Conservation (phyloP, 129 eudicot genomes). For the Flaveria brownii region DNA sequence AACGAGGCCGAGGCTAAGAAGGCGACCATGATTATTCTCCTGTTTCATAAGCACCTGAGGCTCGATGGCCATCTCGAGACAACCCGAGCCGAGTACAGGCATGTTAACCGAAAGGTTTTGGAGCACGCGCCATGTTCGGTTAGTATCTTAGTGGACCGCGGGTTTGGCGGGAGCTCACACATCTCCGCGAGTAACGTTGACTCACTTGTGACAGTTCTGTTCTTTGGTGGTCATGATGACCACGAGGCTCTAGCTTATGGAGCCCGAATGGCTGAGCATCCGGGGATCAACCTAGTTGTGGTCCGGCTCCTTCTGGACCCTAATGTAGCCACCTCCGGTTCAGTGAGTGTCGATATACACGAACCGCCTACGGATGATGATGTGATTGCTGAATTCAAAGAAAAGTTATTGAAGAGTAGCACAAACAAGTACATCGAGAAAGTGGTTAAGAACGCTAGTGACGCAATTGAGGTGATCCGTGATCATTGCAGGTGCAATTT, state of each 20-base stretch:
- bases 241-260: slow-evolving; percentile 88
- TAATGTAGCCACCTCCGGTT: slow-evolving; percentile 26
- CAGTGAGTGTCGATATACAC: slow-evolving; percentile 44
- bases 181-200: slow-evolving; percentile 78
- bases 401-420: slow-evolving; percentile 33
- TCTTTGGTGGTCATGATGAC: slow-evolving; percentile 94
- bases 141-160: slow-evolving; percentile 84
- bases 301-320: slow-evolving; percentile 58
- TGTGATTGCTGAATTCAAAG: slow-evolving; percentile 47
- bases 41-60: slow-evolving; percentile 76
- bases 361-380: slow-evolving; percentile 52
- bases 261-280: slow-evolving; percentile 90
- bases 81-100: slow-evolving; percentile 63
- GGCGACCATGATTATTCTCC: slow-evolving; percentile 65
- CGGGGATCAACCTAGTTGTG: slow-evolving; percentile 70
- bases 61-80: slow-evolving; percentile 81
- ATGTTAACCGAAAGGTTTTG: slow-evolving; percentile 71
- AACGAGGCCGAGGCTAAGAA: slow-evolving; percentile 59
- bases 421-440: slow-evolving; percentile 50
- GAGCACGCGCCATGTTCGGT: slow-evolving; percentile 86
- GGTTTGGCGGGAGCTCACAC: slow-evolving; percentile 74
- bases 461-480: slow-evolving; percentile 37
- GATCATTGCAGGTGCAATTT: slow-evolving; percentile 46
- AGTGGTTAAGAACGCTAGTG: slow-evolving; percentile 36
- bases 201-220: slow-evolving; percentile 51